Conservation (phyloP, 1,284 basidiomycete species). For the Pisolithus thermaeus region DNA sequence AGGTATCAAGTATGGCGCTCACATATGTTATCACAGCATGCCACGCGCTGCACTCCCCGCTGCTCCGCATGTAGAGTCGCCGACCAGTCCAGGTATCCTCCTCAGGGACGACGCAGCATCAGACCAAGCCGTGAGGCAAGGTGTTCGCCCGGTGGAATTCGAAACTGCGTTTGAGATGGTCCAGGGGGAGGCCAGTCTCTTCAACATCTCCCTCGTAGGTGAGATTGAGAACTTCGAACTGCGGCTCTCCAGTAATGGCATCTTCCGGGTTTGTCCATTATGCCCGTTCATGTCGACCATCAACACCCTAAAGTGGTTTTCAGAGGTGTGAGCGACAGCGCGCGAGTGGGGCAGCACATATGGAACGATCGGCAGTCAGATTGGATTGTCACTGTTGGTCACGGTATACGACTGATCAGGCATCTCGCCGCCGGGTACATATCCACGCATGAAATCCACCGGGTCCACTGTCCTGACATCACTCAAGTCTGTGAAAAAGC, state of each 20-base stretch:
- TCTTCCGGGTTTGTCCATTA: not conserved
- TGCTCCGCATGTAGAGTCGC: not conserved
- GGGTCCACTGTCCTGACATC: not conserved
- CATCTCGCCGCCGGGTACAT: not conserved
- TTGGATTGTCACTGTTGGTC: not conserved
- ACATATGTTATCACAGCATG: not conserved
- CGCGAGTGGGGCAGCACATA: not conserved
- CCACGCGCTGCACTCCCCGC: not conserved
- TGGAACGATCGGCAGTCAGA: not conserved
- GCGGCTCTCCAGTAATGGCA: not conserved
- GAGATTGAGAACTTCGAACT: not conserved
- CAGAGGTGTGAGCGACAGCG: not conserved
- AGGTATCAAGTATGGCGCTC: not conserved
- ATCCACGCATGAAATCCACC: not conserved
- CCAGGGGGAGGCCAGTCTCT: not conserved
- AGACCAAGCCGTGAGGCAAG: not conserved
- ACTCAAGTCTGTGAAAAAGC: not conserved
- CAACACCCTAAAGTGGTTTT: not conserved
- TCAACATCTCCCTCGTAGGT: not conserved
- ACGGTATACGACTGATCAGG: not conserved
- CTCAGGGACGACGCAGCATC: not conserved
- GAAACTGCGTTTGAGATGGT: not conserved
- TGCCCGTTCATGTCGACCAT: not conserved
- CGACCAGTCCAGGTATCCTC: not conserved
- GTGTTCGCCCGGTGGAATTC: not conserved